Evolutionary conservation across 306 rosid species (phyloP), one percentile per base, ranked within the genome.

Genomic region (Cucurbita argyrosperma): DNA sequence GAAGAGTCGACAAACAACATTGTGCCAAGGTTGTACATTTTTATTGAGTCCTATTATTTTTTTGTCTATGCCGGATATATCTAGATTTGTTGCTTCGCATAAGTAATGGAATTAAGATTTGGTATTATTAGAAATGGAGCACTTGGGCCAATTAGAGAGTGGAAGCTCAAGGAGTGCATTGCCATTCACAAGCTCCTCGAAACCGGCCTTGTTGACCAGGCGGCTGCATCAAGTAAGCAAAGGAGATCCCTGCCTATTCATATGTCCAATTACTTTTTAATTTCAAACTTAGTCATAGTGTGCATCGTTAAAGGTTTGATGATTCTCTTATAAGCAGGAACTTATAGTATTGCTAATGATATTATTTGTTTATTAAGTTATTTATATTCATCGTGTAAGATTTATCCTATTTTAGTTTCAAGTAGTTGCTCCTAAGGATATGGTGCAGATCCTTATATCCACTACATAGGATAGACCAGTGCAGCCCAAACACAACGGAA

Each of bases 141-240:
- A 60, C 85, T 84, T 23, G 96, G 96, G 82, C 90, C 81, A 18
- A 75, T 87, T 66, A 62, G 72, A 74, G 86, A 85, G 78, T 91
- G 97, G 99, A 87, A 81, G 75, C 96, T 94, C 42, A 83, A 78
- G 79, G 99, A 94, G 74, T 89, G 85, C 78, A 80, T 91, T 71
- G 83, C 88, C 30, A 89, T 94, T 73, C 90, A 88, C 85, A 88
- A 81, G 76, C 92, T 94, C 76, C 91, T 94, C 47, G 90, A 79
- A 80, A 85, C 87, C 0, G 83, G 81, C 57, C 83, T 89, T 74
- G 74, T 38, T 76, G 97, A 94, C 60, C 82, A 76, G 51, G 80
- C 64, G 72, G 90, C 97, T 66, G 90, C 95, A 74, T 78, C 75
- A 69, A 87, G 99, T 94, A 81, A 88, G 97, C 65, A 75, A 74